Conservation (phyloP, 148 eudicot species). For the Chenopodium album region DNA sequence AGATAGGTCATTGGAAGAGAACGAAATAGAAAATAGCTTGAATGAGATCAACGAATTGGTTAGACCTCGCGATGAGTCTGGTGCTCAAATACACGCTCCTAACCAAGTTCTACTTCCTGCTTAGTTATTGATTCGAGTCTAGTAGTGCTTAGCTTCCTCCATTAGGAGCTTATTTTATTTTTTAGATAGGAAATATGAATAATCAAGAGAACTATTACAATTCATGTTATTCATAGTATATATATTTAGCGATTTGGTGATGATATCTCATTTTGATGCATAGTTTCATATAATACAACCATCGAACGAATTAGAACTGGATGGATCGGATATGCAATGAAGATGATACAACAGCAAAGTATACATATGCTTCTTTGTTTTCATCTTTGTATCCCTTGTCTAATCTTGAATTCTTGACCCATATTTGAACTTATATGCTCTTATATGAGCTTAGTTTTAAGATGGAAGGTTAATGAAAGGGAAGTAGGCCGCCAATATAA, state of each 20-base stretch:
- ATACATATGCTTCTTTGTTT: too few relatives aligned
- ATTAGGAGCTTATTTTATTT: not conserved
- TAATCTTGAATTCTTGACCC: too few relatives aligned
- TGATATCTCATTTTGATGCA: too few relatives aligned
- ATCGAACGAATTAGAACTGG: too few relatives aligned
- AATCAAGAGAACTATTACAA: not conserved
- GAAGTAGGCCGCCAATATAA: not conserved
- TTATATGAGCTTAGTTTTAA: too few relatives aligned
- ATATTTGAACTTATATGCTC: too few relatives aligned
- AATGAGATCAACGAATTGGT: not conserved
- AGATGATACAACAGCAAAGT: too few relatives aligned
- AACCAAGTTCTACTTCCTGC: not conserved
- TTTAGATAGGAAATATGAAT: not conserved
- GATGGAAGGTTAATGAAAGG: too few relatives aligned
- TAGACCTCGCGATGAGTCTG: not conserved
- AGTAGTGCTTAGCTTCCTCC: not conserved
- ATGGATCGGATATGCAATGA: too few relatives aligned
- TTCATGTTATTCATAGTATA: not conserved
- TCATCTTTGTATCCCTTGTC: too few relatives aligned
- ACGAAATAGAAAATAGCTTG: constrained; percentile 34
- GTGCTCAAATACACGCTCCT: constrained; percentile 2
- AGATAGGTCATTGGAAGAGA: constrained; percentile 65
- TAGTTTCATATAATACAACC: too few relatives aligned
- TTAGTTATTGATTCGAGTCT: not conserved
- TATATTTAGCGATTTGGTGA: too few relatives aligned